Percentiles rank a stretch among this genome's conserved stretches.
These are phyloP conservation scores for Ampelomyces quisqualis DNA, from an alignment of 2,329 filamentous ascomycete genomes.

Conservation along the genomic window DNA sequence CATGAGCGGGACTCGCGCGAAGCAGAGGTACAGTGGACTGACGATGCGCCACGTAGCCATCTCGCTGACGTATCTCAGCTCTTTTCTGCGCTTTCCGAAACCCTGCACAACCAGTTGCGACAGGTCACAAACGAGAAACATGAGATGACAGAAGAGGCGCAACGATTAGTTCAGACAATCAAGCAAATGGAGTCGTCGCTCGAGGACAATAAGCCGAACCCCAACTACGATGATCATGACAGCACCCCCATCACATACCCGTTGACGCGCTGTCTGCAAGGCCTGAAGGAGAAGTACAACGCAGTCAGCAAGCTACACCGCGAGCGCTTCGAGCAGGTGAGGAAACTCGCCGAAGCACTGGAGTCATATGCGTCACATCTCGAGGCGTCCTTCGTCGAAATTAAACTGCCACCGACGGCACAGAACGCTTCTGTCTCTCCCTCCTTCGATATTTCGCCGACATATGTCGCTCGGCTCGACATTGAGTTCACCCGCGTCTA, in stretches of 20 bases:
- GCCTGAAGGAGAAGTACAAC: slow-evolving; percentile 80
- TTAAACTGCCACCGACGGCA: slow-evolving; percentile 79
- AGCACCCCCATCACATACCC: slow-evolving; percentile 80
- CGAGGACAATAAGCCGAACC: slow-evolving; percentile 68
- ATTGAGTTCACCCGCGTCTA: slow-evolving; percentile 92
- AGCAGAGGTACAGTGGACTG: slow-evolving; percentile 65
- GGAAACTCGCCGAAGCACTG: slow-evolving; percentile 89
- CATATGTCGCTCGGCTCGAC: slow-evolving; percentile 84
- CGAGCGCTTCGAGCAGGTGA: slow-evolving; percentile 93
- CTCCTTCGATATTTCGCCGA: slow-evolving; percentile 86
- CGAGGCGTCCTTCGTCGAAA: slow-evolving; percentile 81
- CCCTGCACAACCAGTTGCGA: slow-evolving; percentile 84
- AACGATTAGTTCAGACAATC: slow-evolving; percentile 79
- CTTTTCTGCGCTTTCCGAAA: slow-evolving; percentile 87
- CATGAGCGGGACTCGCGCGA: slow-evolving; percentile 92
- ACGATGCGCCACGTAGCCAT: background rate
- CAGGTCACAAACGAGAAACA: slow-evolving; percentile 86
- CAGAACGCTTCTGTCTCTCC: slow-evolving; percentile 75
- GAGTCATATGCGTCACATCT: slow-evolving; percentile 96
- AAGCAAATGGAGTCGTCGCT: slow-evolving; percentile 92
- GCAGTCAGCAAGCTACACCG: slow-evolving; percentile 79
- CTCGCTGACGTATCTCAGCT: slow-evolving; percentile 58
- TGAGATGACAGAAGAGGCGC: slow-evolving; percentile 83
- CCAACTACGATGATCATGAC: slow-evolving; percentile 66
- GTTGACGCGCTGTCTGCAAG: slow-evolving; percentile 73